Evolutionary conservation across 345 rosid genomes (phyloP).

Genomic region (Dipteronia dyeriana): DNA sequence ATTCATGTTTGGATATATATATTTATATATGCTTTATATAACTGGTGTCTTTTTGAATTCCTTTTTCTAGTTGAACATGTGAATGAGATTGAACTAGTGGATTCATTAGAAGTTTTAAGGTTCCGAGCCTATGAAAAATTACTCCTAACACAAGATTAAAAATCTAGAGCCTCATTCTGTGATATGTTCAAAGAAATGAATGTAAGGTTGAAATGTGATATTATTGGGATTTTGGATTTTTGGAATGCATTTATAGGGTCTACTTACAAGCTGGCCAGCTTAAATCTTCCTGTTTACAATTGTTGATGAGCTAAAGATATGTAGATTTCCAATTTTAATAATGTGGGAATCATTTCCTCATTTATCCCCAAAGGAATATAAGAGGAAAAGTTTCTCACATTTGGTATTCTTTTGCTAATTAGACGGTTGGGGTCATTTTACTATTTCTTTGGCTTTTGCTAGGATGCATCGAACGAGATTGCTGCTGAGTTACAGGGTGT

Average conservation of each 20-base stretch:
- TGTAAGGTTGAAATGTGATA: too few relatives aligned
- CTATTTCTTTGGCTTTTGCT: constrained; percentile 10
- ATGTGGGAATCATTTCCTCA: neutral
- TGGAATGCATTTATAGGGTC: neutral
- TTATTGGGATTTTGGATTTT: neutral
- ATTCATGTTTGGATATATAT: constrained; percentile 8
- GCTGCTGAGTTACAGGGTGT: constrained; percentile 53
- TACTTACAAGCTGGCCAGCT: neutral
- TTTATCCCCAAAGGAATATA: constrained; percentile 1
- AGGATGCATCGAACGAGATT: constrained; percentile 60
- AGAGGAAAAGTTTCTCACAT: neutral
- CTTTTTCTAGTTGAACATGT: neutral
- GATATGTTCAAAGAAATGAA: neutral
- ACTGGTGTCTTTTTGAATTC: neutral
- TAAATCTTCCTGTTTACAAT: neutral
- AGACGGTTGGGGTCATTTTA: neutral
- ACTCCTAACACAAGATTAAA: neutral
- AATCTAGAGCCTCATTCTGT: neutral
- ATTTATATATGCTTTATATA: neutral
- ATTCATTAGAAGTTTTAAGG: neutral
- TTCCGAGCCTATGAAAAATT: neutral
- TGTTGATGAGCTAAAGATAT: neutral
- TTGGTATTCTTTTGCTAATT: constrained; percentile 2
- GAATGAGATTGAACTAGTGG: neutral
- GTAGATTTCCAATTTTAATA: neutral